A percentile compares a stretch with the other conserved stretches of the same genome.
Conservation (phyloP, 768 basidiomycete species). For the Rhizopogon salebrosus region DNA sequence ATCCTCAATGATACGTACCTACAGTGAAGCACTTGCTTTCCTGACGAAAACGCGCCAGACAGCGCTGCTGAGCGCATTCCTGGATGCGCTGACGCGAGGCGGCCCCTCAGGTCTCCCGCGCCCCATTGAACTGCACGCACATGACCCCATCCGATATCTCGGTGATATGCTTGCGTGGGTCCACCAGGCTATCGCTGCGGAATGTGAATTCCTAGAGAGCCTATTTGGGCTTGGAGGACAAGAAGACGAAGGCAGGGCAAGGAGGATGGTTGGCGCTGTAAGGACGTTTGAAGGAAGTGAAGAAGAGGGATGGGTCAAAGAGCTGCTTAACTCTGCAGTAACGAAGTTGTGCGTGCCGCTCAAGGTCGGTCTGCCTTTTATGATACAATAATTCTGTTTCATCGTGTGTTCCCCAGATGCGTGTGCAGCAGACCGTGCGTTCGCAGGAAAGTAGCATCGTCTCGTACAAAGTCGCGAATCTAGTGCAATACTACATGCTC, state of each 20-base stretch:
- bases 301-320: slow-evolving; percentile 75
- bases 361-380: slow-evolving; percentile 45
- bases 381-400: neutral
- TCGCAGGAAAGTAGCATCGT: slow-evolving; percentile 92
- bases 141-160: slow-evolving; percentile 93
- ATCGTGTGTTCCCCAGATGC: slow-evolving; percentile 44
- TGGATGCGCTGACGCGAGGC: slow-evolving; percentile 84
- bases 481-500: slow-evolving; percentile 90
- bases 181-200: slow-evolving; percentile 92
- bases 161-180: slow-evolving; percentile 99
- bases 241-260: neutral
- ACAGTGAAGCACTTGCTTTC: slow-evolving; percentile 66
- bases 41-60: slow-evolving; percentile 82
- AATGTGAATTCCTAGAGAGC: slow-evolving; percentile 88
- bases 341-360: slow-evolving; percentile 85
- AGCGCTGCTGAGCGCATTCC: slow-evolving; percentile 75
- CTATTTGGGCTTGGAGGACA: slow-evolving; percentile 65
- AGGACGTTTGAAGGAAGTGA: slow-evolving; percentile 49
- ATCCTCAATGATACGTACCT: neutral
- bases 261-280: slow-evolving; percentile 73
- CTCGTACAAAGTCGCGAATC: slow-evolving; percentile 88
- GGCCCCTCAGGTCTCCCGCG: slow-evolving; percentile 81
- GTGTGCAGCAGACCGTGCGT: slow-evolving; percentile 90
- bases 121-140: slow-evolving; percentile 96
- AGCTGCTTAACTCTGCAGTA: slow-evolving; percentile 77